phyloP scores from a whole-genome alignment of 148 eudicot genomes.

The Talinum fruticosum region DNA sequence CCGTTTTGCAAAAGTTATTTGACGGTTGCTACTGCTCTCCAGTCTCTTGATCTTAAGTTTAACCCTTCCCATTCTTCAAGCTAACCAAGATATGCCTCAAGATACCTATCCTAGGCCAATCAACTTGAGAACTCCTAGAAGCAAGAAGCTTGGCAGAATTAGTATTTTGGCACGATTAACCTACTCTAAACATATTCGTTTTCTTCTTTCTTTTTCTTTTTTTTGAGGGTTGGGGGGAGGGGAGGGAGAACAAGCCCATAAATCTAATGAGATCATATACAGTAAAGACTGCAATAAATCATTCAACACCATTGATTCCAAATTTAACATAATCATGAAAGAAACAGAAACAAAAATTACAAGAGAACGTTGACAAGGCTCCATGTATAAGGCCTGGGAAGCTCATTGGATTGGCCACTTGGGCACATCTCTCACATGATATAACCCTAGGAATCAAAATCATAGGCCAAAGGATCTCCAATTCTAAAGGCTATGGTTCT shows the following conservation, averaged over 20 bases:
- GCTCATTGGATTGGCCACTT: not conserved
- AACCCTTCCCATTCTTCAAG: slow-evolving; percentile 76
- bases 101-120: slow-evolving; percentile 17
- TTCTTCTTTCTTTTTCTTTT: too few relatives aligned
- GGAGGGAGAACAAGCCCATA: not conserved
- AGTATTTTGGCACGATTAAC: not conserved
- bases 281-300: not conserved
- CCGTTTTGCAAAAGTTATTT: slow-evolving; percentile 71
- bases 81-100: slow-evolving; percentile 17
- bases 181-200: not conserved
- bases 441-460: not conserved
- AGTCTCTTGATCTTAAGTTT: slow-evolving; percentile 70
- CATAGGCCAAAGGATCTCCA: not conserved
- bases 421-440: not conserved
- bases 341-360: not conserved
- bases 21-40: slow-evolving; percentile 66
- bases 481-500: not conserved
- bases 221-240: not conserved
- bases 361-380: not conserved
- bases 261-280: not conserved
- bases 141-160: not conserved
- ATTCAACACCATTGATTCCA: not conserved
- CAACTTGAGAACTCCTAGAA: slow-evolving; percentile 7
- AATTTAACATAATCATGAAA: not conserved
- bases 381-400: not conserved